phyloP scores from a whole-genome alignment of 305 asterid species.

The Fraxinus ornus region DNA sequence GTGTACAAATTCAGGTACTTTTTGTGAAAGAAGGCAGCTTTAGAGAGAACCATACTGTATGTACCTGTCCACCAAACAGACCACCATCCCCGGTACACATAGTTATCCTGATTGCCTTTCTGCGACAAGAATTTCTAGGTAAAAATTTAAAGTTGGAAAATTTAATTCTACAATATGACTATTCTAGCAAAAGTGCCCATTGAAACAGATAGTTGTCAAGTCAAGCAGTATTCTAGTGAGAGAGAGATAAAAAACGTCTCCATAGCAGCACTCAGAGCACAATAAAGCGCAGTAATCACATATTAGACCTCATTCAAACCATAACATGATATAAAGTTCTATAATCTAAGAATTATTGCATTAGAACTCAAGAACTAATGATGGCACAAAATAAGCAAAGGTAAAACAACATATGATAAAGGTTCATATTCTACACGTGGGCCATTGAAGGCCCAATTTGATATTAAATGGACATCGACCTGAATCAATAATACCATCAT shows the following conservation, averaged over 20 bases:
- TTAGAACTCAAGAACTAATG: background rate
- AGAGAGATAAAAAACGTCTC: background rate
- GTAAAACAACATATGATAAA: background rate
- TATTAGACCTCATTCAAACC: background rate
- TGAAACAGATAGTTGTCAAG: background rate
- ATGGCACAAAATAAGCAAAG: background rate
- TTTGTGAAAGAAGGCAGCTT: conserved; percentile 83
- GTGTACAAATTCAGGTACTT: conserved; percentile 76
- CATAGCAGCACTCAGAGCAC: background rate
- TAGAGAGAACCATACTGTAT: conserved; percentile 77
- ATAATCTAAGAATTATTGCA: background rate
- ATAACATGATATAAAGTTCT: background rate
- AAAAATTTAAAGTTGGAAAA: background rate
- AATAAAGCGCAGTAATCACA: background rate
- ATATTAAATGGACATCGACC: background rate
- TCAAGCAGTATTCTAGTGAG: conserved; percentile 9
- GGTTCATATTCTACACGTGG: background rate
- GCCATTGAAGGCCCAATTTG: background rate
- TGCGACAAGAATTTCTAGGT: conserved; percentile 28
- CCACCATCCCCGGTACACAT: conserved; percentile 72
- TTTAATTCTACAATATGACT: background rate
- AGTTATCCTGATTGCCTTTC: conserved; percentile 41
- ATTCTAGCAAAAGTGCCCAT: background rate
- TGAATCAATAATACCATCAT: background rate
- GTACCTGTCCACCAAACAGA: conserved; percentile 92